Conservation (phyloP, 176 grass and related monocot genomes). For the Typha latifolia region DNA sequence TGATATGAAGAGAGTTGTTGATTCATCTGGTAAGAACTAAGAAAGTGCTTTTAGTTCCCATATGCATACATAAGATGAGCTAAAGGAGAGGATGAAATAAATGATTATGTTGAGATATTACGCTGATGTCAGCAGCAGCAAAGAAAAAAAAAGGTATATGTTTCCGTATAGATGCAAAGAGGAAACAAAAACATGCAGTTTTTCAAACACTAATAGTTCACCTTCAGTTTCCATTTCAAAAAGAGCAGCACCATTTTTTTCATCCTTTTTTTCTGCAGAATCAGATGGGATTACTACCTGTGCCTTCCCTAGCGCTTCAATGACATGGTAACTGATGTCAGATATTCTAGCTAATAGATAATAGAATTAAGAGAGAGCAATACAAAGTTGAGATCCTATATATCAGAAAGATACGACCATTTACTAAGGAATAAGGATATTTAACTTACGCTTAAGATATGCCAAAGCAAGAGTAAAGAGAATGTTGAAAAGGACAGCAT, state of each 20-base stretch:
- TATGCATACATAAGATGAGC: too few relatives aligned
- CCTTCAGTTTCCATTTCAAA: slow-evolving; percentile 18
- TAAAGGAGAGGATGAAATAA: too few relatives aligned
- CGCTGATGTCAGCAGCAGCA: too few relatives aligned
- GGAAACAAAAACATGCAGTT: neutral
- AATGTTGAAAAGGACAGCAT: slow-evolving; percentile 52
- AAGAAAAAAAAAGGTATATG: too few relatives aligned
- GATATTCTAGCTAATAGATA: neutral
- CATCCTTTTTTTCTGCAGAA: slow-evolving; percentile 16
- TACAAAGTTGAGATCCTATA: neutral
- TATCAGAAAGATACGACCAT: too few relatives aligned
- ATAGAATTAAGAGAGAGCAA: neutral
- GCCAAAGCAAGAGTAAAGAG: slow-evolving; percentile 44
- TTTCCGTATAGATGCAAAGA: neutral
- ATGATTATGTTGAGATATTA: too few relatives aligned
- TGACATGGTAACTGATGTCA: slow-evolving; percentile 8
- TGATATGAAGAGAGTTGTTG: too few relatives aligned
- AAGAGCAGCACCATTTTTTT: neutral
- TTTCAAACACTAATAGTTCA: slow-evolving; percentile 2
- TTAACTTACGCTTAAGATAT: slow-evolving; percentile 52
- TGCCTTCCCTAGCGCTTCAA: slow-evolving; percentile 43
- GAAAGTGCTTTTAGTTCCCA: too few relatives aligned
- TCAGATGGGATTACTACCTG: slow-evolving; percentile 26
- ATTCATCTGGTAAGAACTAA: too few relatives aligned
- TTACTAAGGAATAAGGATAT: neutral